These are phyloP conservation scores for Leccinum longicurvipes DNA, from an alignment of 768 basidiomycete species.

Conservation along the genomic window DNA sequence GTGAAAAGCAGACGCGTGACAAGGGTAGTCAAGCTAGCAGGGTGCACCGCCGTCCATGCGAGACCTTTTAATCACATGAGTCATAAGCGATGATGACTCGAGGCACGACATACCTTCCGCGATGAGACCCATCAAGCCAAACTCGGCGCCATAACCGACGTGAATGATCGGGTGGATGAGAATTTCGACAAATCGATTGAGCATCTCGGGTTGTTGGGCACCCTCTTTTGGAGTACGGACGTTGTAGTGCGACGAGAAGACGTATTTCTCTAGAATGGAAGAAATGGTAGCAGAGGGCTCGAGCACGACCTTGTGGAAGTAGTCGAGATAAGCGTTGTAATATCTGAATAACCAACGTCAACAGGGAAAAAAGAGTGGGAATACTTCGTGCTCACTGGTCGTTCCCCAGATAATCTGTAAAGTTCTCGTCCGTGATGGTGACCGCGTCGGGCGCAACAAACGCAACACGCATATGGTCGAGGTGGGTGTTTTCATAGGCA, in stretches of 20 bases:
- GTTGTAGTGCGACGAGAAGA: slow-evolving; percentile 56
- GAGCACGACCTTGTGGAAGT: slow-evolving; percentile 30
- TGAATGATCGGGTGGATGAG: slow-evolving; percentile 68
- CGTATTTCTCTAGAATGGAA: slow-evolving; percentile 52
- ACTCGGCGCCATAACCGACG: slow-evolving; percentile 60
- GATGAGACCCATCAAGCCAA: slow-evolving; percentile 56
- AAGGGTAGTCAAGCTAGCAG: slow-evolving; percentile 33
- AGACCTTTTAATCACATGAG: slow-evolving; percentile 42
- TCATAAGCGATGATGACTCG: background rate
- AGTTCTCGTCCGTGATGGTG: slow-evolving; percentile 24
- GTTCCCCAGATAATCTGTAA: slow-evolving; percentile 27
- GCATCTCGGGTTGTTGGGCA: slow-evolving; percentile 50
- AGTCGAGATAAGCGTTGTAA: slow-evolving; percentile 33
- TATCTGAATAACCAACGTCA: slow-evolving; percentile 14
- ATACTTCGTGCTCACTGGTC: slow-evolving; percentile 26
- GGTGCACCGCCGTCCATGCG: slow-evolving; percentile 54
- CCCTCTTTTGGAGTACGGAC: slow-evolving; percentile 28
- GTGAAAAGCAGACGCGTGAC: slow-evolving; percentile 34
- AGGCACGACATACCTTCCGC: slow-evolving; percentile 37
- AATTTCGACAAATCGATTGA: slow-evolving; percentile 56
- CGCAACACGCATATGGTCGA: slow-evolving; percentile 35
- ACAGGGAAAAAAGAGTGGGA: background rate
- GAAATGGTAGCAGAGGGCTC: slow-evolving; percentile 30
- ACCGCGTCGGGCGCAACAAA: slow-evolving; percentile 25
- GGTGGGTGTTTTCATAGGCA: slow-evolving; percentile 41